Base-by-base conservation (phyloP, 441 rosid species). In the Mallotus repandus region DNA sequence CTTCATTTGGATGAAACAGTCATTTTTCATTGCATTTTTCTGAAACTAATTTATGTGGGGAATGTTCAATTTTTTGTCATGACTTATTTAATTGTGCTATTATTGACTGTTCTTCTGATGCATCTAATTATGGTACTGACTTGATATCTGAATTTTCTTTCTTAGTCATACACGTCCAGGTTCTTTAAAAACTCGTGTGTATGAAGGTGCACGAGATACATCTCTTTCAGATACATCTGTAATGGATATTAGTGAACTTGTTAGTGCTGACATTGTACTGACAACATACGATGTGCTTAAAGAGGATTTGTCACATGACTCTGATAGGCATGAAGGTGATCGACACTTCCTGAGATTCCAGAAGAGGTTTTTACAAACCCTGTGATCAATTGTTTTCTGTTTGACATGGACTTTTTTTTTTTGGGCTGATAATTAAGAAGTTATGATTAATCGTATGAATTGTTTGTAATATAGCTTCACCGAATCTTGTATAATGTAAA, bases 271-370 rank as follows among this genome's bases (percentile, higher is more conserved):
- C 81, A 88, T 93, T 72, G 92, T 93, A 59, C 82, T 93, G 81
- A 93, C 99, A 71, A 89, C 98, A 35, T 95, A 95, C 72, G 98
- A 95, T 81, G 98, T 91, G 78, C 97, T 95, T 65, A 95, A 86
- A 86, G 98, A 93, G 85, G 99, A 96, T 86, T 80, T 96, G 66
- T 91, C 97, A 15, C 99, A 96, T 72, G 99, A 96, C 77, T 84
- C 80, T 63, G 99, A 96, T 80, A 84, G 98, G 87, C 98, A 90
- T 78, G 94, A 86, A 81, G 98, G 99, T 74, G 97, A 91, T 82
- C 88, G 97, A 48, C 98, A 79, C 74, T 80, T 83, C 84, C 84
- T 96, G 84, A 91, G 99, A 87, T 91, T 87, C 86, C 93, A 86
- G 78, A 96, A 96, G 87, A 96, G 97, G 99, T 95, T 80, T 63